Evolutionary conservation across 2,329 filamentous ascomycete species (phyloP), one percentile per base, ranked within the genome.

Genomic region (Macrophomina pseudophaseolina): DNA sequence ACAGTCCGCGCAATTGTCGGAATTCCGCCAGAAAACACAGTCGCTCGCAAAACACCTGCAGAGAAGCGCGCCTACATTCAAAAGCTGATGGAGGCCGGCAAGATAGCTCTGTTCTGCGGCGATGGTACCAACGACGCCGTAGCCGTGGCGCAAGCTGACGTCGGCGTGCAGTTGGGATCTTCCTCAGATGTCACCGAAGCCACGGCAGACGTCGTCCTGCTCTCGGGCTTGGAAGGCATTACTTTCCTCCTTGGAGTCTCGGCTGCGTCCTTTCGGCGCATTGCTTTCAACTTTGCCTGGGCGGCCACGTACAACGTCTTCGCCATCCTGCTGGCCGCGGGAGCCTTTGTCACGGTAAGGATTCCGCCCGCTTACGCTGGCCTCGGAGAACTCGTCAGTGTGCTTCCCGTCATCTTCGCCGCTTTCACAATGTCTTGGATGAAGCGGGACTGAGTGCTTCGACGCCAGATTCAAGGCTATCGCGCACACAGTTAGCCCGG

Each of bases 91-190:
- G 18, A 51, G 2, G 48, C 18, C 2, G 48, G 48, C 1, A 72
- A 70, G 16, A 69, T 84, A 1, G 85, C 92, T 16, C 76, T 94
- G 6, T 94, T 94, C 76, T 85, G 86, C 58, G 91, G 91, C 40
- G 91, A 94, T 71, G 92, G 91, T 1, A 92, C 90, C 14, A 94
- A 94, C 74, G 91, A 94, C 72, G 89, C 91, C 0, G 83, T 87
- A 3, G 91, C 91, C 0, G 82, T 94, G 2, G 87, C 90, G 0
- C 86, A 89, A 72, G 90, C 92, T 1, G 85, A 85, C 6, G 84
- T 94, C 32, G 91, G 92, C 30, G 81, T 93, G 0, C 90, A 92
- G 70, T 86, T 94, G 74, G 28, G 28, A 85, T 67, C 83, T 81
- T 65, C 81, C 4, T 87, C 84, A 1, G 90, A 92, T 66, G 82